Base-by-base conservation (phyloP, 1,284 basidiomycete species). In the Quambalaria eucalypti region DNA sequence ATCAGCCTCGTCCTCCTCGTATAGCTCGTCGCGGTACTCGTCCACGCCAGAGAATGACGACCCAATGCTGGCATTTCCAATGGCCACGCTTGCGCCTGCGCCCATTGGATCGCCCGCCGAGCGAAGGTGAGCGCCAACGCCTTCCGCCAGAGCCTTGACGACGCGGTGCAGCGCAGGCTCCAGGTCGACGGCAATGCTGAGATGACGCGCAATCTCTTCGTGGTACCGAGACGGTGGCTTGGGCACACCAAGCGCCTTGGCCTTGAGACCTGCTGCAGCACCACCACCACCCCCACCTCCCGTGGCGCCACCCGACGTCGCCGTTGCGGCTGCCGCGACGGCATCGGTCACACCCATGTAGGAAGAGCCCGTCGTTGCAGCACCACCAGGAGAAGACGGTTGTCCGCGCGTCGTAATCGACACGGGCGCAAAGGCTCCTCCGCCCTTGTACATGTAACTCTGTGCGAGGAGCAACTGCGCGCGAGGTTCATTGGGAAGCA, bases 371-470 rank as follows among this genome's bases (percentile, higher is more conserved):
- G 36, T n/a, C 3, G 36, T 14, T 10, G 36, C 36, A 39, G 36
- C 36, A 39, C 36, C 44, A 23, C 44, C 48, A 28, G 23, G 26
- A 14, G 23, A 26, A n/a, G 7, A 23, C 19, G 42, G 25, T 10
- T 48, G 42, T 16, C 21, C 51, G 28, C 28, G 28, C 14, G 14
- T 36, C 3, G 30, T 16, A 19, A 19, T 29, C 4, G n/a, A n/a
- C 26, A 57, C n/a, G 4, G 42, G 51, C 10, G 59, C 59, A 50
- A 74, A 73, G 12, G 48, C 48, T 0, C 73, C 73, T 2, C 66
- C 68, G 5, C 67, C 71, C 23, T 69, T 47, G 1, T 68, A 62
- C 73, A 74, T 74, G 57, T 72, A 74, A 21, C 65, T 66, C 55
- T 71, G 62, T 7, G 73, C 73, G 1, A 74, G 56, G 48, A 73